Evolutionary conservation across 2,329 filamentous ascomycete species (phyloP).

Genomic region (Myriosclerotinia duriaeana): DNA sequence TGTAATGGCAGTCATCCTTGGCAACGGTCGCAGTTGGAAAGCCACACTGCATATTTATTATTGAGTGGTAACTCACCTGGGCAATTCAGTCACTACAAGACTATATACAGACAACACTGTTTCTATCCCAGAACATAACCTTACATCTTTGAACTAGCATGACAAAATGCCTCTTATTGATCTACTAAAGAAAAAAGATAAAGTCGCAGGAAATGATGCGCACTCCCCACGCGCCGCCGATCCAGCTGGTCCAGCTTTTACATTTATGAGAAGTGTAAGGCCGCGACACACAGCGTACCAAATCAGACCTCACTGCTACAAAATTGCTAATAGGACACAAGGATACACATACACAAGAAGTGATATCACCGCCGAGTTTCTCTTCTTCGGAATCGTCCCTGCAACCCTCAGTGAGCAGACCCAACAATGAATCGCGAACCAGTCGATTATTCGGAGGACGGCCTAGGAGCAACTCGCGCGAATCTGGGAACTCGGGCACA

Average conservation of each 20-base stretch:
- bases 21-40: constrained; percentile 29
- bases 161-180: constrained; percentile 58
- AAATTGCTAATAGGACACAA: constrained; percentile 21
- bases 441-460: constrained; percentile 41
- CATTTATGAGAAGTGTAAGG: constrained; percentile 68
- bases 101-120: constrained; percentile 19
- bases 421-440: constrained; percentile 35
- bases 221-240: constrained; percentile 35
- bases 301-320: constrained; percentile 9
- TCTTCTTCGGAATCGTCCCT: constrained; percentile 41
- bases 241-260: constrained; percentile 55
- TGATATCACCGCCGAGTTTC: constrained; percentile 67
- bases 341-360: constrained; percentile 77
- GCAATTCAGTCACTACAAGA: constrained; percentile 20
- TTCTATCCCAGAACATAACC: constrained; percentile 19
- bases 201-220: constrained; percentile 44
- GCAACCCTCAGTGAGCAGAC: constrained; percentile 22
- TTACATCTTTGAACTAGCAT: constrained; percentile 8
- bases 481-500: constrained; percentile 44
- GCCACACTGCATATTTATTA: constrained; percentile 30
- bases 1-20: constrained; percentile 24
- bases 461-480: constrained; percentile 47
- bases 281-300: not conserved
- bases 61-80: constrained; percentile 23
- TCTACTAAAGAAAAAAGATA: constrained; percentile 63